A percentile compares a stretch with the other conserved stretches of the same genome.
Evolutionary conservation across 2,329 filamentous ascomycete species (phyloP).

Genomic region (Alternaria infectoria): DNA sequence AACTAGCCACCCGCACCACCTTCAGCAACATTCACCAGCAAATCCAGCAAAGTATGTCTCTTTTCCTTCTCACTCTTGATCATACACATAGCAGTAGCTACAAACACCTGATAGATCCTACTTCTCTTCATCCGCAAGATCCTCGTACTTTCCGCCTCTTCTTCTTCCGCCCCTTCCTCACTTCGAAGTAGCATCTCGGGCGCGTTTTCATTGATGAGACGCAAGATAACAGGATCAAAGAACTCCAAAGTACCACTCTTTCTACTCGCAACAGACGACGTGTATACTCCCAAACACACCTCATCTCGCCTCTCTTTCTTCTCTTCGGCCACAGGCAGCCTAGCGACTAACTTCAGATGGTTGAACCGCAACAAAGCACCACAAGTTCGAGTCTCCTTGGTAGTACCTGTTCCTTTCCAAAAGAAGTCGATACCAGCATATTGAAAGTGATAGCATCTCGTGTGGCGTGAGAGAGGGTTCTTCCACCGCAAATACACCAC

Average conservation of each 20-base stretch:
- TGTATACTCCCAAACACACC: slow-evolving; percentile 38
- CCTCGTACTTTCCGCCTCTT: neutral
- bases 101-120: slow-evolving; percentile 35
- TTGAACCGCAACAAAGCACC: slow-evolving; percentile 32
- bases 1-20: slow-evolving; percentile 11
- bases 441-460: slow-evolving; percentile 38
- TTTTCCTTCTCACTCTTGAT: slow-evolving; percentile 42
- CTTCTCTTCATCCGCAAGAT: slow-evolving; percentile 24
- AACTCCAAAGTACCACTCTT: slow-evolving; percentile 40
- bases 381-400: slow-evolving; percentile 27
- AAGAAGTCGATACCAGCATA: slow-evolving; percentile 38
- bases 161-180: neutral
- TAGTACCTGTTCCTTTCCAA: slow-evolving; percentile 45
- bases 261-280: slow-evolving; percentile 27
- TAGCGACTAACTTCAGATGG: slow-evolving; percentile 42
- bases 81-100: slow-evolving; percentile 45
- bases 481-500: slow-evolving; percentile 35
- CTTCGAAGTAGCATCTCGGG: neutral
- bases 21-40: slow-evolving; percentile 9
- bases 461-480: slow-evolving; percentile 30
- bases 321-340: neutral
- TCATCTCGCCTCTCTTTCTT: slow-evolving; percentile 9
- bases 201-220: slow-evolving; percentile 11
- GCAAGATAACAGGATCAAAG: slow-evolving; percentile 28
- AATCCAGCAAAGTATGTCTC: slow-evolving; percentile 28